These are phyloP conservation scores for Posidonia australis DNA, from an alignment of 106 monocot species.

Conservation along the genomic window DNA sequence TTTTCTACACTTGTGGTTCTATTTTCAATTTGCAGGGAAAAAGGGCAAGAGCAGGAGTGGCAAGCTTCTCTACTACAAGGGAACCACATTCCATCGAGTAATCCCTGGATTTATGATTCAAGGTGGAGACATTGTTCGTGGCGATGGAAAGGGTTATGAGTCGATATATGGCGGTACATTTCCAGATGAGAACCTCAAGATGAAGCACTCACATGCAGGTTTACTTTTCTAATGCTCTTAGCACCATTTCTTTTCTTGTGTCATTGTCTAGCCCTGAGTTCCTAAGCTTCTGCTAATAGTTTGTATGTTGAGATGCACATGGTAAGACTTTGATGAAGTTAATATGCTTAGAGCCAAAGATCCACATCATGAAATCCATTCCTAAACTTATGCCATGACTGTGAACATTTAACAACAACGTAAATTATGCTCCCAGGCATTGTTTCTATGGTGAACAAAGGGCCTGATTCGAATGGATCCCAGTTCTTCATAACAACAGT, in stretches of 20 bases:
- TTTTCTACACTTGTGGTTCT: no score
- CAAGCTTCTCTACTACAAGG: constrained; percentile 71
- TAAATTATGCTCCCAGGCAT: constrained; percentile 31
- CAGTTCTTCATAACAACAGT: constrained; percentile 96
- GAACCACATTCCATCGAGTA: constrained; percentile 80
- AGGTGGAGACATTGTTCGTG: constrained; percentile 71
- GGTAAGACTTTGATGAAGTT: no score
- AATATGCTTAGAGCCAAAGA: no score
- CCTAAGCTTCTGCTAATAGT: no score
- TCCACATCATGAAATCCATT: no score
- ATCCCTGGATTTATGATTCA: constrained; percentile 94
- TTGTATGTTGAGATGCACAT: no score
- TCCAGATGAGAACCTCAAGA: constrained; percentile 77
- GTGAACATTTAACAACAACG: neutral
- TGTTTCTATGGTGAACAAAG: constrained; percentile 81
- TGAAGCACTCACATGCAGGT: constrained; percentile 96
- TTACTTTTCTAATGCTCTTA: neutral
- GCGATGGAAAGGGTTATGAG: constrained; percentile 66
- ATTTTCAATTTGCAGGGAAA: constrained; percentile 45
- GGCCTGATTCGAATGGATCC: constrained; percentile 79
- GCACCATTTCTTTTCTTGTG: no score
- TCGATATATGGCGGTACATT: constrained; percentile 89
- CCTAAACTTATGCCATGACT: neutral
- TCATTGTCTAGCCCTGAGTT: no score
- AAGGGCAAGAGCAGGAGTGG: constrained; percentile 57